phyloP scores from a whole-genome alignment of 768 basidiomycete species.

The Leccinum aurantiacum region DNA sequence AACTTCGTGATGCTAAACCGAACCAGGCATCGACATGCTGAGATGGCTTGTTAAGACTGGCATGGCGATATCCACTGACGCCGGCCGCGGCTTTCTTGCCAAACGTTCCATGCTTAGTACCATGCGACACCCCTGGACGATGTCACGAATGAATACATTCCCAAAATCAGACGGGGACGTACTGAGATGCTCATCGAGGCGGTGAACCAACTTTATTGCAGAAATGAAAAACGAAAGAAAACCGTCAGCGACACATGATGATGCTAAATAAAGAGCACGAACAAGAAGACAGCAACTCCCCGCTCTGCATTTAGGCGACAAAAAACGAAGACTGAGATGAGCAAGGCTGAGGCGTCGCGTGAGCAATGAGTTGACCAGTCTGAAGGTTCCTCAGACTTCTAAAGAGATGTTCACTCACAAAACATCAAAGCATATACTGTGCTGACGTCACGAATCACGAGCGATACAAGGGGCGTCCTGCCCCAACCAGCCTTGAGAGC shows the following conservation, averaged over 20 bases:
- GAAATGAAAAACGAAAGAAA: neutral
- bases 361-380: neutral
- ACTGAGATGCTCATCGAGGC: constrained; percentile 15
- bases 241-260: constrained; percentile 3
- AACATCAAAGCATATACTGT: constrained; percentile 6
- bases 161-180: neutral
- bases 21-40: neutral
- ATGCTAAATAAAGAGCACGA: constrained; percentile 1
- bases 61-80: neutral
- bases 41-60: constrained; percentile 15
- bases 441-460: constrained; percentile 20
- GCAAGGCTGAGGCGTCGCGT: constrained; percentile 3
- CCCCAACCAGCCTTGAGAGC: constrained; percentile 17
- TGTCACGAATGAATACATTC: neutral
- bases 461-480: constrained; percentile 20
- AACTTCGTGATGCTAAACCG: neutral
- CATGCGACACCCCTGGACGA: constrained; percentile 25
- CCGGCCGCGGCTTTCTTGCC: neutral
- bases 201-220: constrained; percentile 15
- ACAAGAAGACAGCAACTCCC: constrained; percentile 10
- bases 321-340: constrained; percentile 2
- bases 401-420: constrained; percentile 11
- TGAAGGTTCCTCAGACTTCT: neutral
- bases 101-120: constrained; percentile 27
- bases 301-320: constrained; percentile 3